Percentiles rank a stretch among this genome's conserved stretches.
phyloP scores from a whole-genome alignment of 2,329 filamentous ascomycete species.

The Gnomoniopsis smithogilvyi region DNA sequence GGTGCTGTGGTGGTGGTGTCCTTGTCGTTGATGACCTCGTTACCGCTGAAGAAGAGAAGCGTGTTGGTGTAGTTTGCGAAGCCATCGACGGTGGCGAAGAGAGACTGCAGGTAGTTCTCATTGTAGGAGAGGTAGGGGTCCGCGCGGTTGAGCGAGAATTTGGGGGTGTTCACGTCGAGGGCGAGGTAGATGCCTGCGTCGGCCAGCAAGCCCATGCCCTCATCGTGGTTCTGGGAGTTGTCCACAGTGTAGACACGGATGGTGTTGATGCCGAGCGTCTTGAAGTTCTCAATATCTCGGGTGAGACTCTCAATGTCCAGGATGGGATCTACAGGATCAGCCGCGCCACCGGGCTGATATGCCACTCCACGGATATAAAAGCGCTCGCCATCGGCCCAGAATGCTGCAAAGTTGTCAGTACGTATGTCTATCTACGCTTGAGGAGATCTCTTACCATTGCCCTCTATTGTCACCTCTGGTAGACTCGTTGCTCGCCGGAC shows the following conservation, averaged over 20 bases:
- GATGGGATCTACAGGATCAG: conserved; percentile 65
- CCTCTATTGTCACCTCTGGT: conserved; percentile 7
- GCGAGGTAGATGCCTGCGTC: conserved; percentile 90
- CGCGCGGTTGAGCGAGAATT: conserved; percentile 81
- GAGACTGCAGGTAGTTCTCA: conserved; percentile 73
- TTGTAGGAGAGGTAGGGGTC: conserved; percentile 77
- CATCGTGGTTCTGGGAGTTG: conserved; percentile 76
- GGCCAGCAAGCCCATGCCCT: conserved; percentile 77
- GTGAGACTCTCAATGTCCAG: conserved; percentile 67
- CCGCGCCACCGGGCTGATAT: conserved; percentile 61
- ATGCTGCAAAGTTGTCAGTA: conserved; percentile 36
- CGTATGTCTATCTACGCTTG: too few relatives aligned
- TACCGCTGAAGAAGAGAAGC: conserved; percentile 79
- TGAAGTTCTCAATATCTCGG: conserved; percentile 78
- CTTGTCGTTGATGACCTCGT: conserved; percentile 73
- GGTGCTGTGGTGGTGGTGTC: conserved; percentile 64
- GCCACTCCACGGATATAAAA: conserved; percentile 61
- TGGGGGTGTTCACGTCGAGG: conserved; percentile 84
- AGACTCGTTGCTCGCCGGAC: conserved; percentile 4
- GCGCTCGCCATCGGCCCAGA: conserved; percentile 49
- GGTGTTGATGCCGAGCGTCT: conserved; percentile 84
- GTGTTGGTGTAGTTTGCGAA: conserved; percentile 85
- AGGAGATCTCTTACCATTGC: conserved; percentile 8
- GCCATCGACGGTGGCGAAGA: conserved; percentile 85
- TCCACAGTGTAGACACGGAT: conserved; percentile 91